These are phyloP conservation scores for Scolecobasidium constrictum DNA, from an alignment of 2,329 filamentous ascomycete species.

Conservation along the genomic window DNA sequence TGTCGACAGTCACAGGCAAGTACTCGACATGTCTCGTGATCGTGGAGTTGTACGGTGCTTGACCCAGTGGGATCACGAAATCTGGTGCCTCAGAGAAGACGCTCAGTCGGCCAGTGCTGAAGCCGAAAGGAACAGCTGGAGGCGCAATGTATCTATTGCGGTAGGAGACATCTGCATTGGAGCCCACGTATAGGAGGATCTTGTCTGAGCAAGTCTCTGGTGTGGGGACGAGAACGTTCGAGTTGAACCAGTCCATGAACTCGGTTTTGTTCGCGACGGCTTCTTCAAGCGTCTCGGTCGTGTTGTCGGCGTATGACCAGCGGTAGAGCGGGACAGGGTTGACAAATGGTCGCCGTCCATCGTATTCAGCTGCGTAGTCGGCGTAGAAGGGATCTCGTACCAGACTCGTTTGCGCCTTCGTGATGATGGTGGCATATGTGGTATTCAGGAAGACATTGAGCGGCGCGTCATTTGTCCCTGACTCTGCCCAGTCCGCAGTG, in stretches of 20 bases:
- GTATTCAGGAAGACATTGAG: conserved; percentile 29
- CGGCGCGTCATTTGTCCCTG: conserved; percentile 9
- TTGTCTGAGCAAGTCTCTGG: neutral
- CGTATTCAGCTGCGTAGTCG: neutral
- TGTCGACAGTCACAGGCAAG: conserved; percentile 35
- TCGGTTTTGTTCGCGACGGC: neutral
- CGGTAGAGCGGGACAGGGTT: neutral
- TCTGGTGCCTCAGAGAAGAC: neutral
- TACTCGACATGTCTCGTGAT: conserved; percentile 23
- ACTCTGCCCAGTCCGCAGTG: conserved; percentile 21
- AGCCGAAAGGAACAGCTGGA: conserved; percentile 12
- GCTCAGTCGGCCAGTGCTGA: neutral
- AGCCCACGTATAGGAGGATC: neutral
- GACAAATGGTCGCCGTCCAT: neutral
- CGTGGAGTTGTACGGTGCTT: neutral
- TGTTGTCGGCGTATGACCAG: neutral
- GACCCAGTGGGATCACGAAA: conserved; percentile 5
- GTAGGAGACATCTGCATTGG: neutral
- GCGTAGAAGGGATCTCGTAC: conserved; percentile 20
- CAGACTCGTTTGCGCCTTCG: conserved; percentile 14
- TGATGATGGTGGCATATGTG: conserved; percentile 28
- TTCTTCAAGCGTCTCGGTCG: neutral
- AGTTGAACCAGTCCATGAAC: neutral
- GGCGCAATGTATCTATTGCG: neutral
- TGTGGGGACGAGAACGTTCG: neutral